Conservation (phyloP, 352 stramenopile species). For the Aphanomyces invadans region DNA sequence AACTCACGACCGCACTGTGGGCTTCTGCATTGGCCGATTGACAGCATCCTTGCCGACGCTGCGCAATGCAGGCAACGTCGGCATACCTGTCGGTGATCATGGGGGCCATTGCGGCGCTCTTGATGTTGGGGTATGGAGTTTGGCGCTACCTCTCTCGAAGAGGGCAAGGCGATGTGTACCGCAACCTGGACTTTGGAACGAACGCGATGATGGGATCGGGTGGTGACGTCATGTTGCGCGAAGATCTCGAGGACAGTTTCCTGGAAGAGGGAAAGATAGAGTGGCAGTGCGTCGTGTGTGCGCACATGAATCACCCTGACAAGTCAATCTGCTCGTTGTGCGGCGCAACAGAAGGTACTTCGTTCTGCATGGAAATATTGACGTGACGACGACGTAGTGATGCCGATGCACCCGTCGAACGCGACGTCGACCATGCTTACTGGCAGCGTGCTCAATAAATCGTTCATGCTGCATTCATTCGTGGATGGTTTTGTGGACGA, state of each 20-base stretch:
- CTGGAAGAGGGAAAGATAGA: constrained; percentile 50
- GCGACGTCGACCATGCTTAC: constrained; percentile 28
- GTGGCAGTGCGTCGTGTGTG: constrained; percentile 69
- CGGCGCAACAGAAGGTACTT: constrained; percentile 45
- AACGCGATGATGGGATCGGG: constrained; percentile 21
- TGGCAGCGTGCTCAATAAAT: constrained; percentile 41
- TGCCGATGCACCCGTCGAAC: background rate
- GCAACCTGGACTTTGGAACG: constrained; percentile 1
- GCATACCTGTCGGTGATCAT: background rate
- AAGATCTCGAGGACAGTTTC: constrained; percentile 59
- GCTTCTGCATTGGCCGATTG: background rate
- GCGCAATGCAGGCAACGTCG: background rate
- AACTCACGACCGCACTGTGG: no score
- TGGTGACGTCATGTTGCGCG: constrained; percentile 41
- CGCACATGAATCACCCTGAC: constrained; percentile 67
- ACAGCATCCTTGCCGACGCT: background rate
- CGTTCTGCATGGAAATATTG: constrained; percentile 28
- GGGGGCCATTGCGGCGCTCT: background rate
- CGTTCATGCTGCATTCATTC: constrained; percentile 36
- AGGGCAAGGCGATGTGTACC: background rate
- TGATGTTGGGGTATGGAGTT: background rate
- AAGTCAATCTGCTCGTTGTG: constrained; percentile 52
- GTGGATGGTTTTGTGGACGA: constrained; percentile 20
- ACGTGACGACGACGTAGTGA: background rate
- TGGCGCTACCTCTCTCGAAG: background rate